Evolutionary conservation across 768 basidiomycete species (phyloP), one percentile per base, ranked within the genome.

Genomic region (Mrakia blollopis): DNA sequence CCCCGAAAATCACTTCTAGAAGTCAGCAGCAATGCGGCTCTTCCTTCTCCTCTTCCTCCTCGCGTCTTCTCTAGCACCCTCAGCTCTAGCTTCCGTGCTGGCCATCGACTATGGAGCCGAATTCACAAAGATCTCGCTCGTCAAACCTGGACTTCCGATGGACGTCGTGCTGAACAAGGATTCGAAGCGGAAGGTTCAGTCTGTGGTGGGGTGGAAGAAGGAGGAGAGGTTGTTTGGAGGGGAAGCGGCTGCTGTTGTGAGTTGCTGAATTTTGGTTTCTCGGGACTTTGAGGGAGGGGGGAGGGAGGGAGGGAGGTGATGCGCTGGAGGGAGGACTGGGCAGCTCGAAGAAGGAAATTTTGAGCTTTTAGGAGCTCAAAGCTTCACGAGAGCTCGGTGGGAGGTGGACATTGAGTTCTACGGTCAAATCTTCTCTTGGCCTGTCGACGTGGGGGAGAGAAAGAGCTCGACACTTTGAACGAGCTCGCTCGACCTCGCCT

Each of bases 101-200:
- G 95, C 95, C 28, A 92, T 99, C 81, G 97, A 99, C 89, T 98
- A 97, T 88, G 97, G 97, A 82, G 89, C 92, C 25, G 97, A 98
- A 85, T 95, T 90, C 88, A 98, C 95, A 82, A 99, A 98, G 84
- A 92, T 94, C 39, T 95, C 94, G 6, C 86, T 98, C 76, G 91
- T 98, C 87, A 95, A 94, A 82, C 94, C 94, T 0, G 94, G 93
- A 63, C 85, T 92, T 44, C 94, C 96, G 6, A 96, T 99, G 80
- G 97, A 99, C 84, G 92, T 99, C 41, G 87, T 99, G 37, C 86
- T 98, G 75, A 97, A 98, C 86, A 92, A 92, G 83, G 96, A 98
- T 83, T 97, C 94, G 39, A 98, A 98, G 85, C 87, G 97, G 77
- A 98, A 98, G 85, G 93, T 97, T 41, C 91, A 92, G 79, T 89